A percentile compares a stretch with the other conserved stretches of the same genome.
Evolutionary conservation across 805 yeast genomes (phyloP).

Genomic region (Kuraishia molischiana): DNA sequence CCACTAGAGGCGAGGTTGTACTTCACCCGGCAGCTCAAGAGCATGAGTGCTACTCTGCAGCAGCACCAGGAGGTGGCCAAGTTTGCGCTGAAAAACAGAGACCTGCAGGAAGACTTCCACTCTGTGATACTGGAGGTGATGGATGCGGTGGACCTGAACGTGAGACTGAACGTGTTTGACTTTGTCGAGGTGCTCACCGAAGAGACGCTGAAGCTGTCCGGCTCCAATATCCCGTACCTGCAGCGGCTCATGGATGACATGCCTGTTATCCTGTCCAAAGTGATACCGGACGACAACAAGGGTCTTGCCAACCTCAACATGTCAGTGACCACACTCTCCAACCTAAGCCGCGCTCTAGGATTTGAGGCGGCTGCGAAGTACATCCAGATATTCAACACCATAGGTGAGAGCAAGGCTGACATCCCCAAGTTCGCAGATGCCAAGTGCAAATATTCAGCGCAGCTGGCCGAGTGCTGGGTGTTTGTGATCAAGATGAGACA

Average conservation of each 20-base stretch:
- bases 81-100: conserved; percentile 47
- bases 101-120: conserved; percentile 57
- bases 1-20: conserved; percentile 80
- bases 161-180: conserved; percentile 56
- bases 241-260: conserved; percentile 20
- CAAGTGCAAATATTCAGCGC: not conserved
- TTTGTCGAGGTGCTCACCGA: conserved; percentile 54
- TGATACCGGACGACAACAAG: conserved; percentile 22
- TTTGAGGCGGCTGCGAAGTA: not conserved
- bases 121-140: conserved; percentile 57
- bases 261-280: conserved; percentile 19
- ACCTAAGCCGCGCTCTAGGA: conserved; percentile 21
- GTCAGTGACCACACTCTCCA: conserved; percentile 13
- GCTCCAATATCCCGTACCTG: conserved; percentile 7
- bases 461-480: not conserved
- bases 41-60: conserved; percentile 53
- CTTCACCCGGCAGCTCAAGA: conserved; percentile 56
- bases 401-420: not conserved
- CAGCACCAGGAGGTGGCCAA: conserved; percentile 40
- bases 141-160: conserved; percentile 43
- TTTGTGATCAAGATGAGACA: not conserved
- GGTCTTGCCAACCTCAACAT: conserved; percentile 19
- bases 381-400: not conserved
- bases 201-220: conserved; percentile 2
- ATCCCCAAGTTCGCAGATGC: not conserved